phyloP scores from a whole-genome alignment of 768 basidiomycete genomes.

The Arthromyces matolae region DNA sequence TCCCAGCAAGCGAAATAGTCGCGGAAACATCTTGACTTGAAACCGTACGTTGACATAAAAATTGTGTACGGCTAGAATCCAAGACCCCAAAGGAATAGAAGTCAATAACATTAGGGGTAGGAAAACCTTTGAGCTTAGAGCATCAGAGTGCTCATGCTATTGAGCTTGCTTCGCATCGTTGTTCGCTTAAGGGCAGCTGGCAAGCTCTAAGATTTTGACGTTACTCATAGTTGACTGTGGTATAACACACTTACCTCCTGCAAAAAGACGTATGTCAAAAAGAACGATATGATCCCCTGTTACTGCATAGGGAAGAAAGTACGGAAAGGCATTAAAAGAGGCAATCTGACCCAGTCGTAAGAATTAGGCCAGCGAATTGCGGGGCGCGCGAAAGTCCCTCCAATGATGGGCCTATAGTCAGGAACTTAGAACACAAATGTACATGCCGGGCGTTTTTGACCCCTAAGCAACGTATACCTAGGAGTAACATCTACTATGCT shows the following conservation, averaged over 20 bases:
- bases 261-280: slow-evolving; percentile 18
- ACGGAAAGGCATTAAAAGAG: slow-evolving; percentile 28
- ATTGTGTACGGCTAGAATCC: slow-evolving; percentile 39
- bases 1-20: slow-evolving; percentile 30
- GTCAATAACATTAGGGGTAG: slow-evolving; percentile 44
- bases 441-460: not conserved
- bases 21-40: slow-evolving; percentile 32
- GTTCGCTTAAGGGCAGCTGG: slow-evolving; percentile 2
- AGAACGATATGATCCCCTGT: slow-evolving; percentile 14
- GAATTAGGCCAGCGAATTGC: slow-evolving; percentile 22
- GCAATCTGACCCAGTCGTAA: slow-evolving; percentile 19
- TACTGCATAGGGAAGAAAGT: slow-evolving; percentile 27
- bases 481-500: slow-evolving; percentile 16
- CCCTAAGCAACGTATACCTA: slow-evolving; percentile 15
- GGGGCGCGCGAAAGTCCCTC: slow-evolving; percentile 27
- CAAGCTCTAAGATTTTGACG: slow-evolving; percentile 15
- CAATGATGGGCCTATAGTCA: slow-evolving; percentile 26
- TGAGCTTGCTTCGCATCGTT: slow-evolving; percentile 1
- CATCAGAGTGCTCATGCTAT: too few relatives aligned
- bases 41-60: slow-evolving; percentile 35
- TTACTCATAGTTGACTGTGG: not conserved
- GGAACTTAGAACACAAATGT: not conserved
- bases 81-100: slow-evolving; percentile 39
- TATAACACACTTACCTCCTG: slow-evolving; percentile 22
- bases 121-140: slow-evolving; percentile 33